Conservation (phyloP, 1,139 yeast species). For the Magnusiomyces suaveolens region DNA sequence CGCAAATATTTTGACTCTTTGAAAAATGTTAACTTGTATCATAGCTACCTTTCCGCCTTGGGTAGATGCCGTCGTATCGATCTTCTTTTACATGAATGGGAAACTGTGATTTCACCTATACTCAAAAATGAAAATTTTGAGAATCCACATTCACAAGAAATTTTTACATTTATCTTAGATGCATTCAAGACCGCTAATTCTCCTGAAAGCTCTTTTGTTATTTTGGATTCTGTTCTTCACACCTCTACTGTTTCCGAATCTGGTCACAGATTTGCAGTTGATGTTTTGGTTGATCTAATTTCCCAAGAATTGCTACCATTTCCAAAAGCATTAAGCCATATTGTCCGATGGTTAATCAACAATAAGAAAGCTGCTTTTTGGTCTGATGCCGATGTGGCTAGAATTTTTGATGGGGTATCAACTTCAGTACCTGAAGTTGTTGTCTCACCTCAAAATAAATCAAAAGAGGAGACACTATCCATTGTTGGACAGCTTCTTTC, state of each 20-base stretch:
- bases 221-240: constrained; percentile 16
- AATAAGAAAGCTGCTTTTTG: constrained; percentile 17
- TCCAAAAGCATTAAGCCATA: constrained; percentile 15
- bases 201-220: neutral
- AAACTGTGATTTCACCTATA: constrained; percentile 4
- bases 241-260: constrained; percentile 12
- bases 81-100: constrained; percentile 23
- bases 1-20: constrained; percentile 9
- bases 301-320: constrained; percentile 23
- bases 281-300: constrained; percentile 19
- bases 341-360: constrained; percentile 21
- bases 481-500: constrained; percentile 7
- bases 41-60: constrained; percentile 25
- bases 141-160: constrained; percentile 18
- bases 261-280: constrained; percentile 17
- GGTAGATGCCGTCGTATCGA: constrained; percentile 24
- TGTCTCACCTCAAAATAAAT: neutral
- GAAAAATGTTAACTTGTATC: constrained; percentile 16
- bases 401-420: constrained; percentile 11
- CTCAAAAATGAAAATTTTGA: neutral
- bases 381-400: constrained; percentile 19
- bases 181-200: constrained; percentile 21
- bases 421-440: neutral
- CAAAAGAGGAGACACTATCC: neutral
- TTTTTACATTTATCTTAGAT: constrained; percentile 22